Evolutionary conservation across 441 rosid genomes (phyloP), one percentile per base, ranked within the genome.

Genomic region (Bocquillonia castaneifolia): DNA sequence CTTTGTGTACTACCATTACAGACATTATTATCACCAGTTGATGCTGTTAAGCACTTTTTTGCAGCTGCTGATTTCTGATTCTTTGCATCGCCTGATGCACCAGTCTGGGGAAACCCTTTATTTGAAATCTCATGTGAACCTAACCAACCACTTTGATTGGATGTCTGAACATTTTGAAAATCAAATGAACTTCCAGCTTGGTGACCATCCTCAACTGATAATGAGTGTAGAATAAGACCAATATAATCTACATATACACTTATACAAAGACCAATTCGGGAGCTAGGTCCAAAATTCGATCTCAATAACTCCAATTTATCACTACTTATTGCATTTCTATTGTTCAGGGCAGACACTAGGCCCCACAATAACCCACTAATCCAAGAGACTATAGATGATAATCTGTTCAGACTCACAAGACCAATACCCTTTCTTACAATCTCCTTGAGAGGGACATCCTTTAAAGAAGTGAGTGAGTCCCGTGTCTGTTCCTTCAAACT

Each of bases 311-410:
- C 76, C 69, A 66, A 75, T 72, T 83, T 78, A 45, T 72, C 82
- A 66, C 68, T 63, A 63, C 67, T 77, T 73, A 75, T 75, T 53
- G 69, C 76, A 68, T 75, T 83, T 52, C 64, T 67, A 56, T 72
- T 77, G 73, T 79, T 76, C 70, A 78, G 69, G 52, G 86, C 83
- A 61, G 88, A 85, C 75, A 90, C 85, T 67, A 90, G 70, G 74
- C 98, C 98, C 93, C 97, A 90, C 75, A 94, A 66, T 72, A 83
- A 85, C 67, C 98, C 98, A 78, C 86, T 75, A 63, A 88, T 69
- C 77, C 93, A 90, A 72, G 93, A 84, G 72, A 83, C 48, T n/a
- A 76, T 50, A 58, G 80, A 80, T 64, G 88, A 81, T 70, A 85
- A 70, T 72, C 79, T 81, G 78, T 77, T 77, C 75, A 82, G 66